Evolutionary conservation across 1,284 basidiomycete species (phyloP).

Genomic region (Xanthoconium separans): DNA sequence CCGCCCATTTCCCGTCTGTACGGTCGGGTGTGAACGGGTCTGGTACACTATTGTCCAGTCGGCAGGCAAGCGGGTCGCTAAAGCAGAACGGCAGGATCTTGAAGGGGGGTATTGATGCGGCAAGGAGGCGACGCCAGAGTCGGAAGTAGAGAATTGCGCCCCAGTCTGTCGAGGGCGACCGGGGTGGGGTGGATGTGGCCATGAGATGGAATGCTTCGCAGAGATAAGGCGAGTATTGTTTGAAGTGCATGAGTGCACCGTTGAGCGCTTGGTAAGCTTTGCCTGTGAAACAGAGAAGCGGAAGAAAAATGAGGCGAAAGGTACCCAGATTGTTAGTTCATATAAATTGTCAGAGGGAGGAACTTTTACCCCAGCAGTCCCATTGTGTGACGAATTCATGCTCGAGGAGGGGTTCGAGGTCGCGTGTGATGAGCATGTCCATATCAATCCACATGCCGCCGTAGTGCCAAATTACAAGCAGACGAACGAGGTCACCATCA

Average conservation of each 20-base stretch:
- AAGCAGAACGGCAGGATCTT: slow-evolving; percentile 92
- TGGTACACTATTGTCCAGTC: slow-evolving; percentile 87
- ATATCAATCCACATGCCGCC: slow-evolving; percentile 96
- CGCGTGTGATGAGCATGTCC: slow-evolving; percentile 86
- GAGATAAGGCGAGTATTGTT: slow-evolving; percentile 84
- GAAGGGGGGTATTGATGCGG: slow-evolving; percentile 75
- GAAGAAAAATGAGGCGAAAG: too few relatives aligned
- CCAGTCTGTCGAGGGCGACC: slow-evolving; percentile 85
- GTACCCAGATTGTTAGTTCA: background rate
- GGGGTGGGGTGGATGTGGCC: slow-evolving; percentile 69
- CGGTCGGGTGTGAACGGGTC: slow-evolving; percentile 81
- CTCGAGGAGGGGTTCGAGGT: slow-evolving; percentile 79
- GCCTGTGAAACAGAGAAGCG: slow-evolving; percentile 43
- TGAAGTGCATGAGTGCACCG: slow-evolving; percentile 92
- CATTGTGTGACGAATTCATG: slow-evolving; percentile 95
- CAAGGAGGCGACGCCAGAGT: slow-evolving; percentile 80
- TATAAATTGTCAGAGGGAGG: background rate
- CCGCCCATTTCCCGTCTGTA: slow-evolving; percentile 51
- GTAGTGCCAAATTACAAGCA: slow-evolving; percentile 85
- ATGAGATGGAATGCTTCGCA: slow-evolving; percentile 95
- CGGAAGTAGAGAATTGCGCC: slow-evolving; percentile 87
- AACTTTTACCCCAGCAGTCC: slow-evolving; percentile 84
- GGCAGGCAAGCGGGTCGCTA: slow-evolving; percentile 83
- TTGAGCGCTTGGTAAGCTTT: slow-evolving; percentile 87
- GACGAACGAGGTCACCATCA: slow-evolving; percentile 86